These are phyloP conservation scores for Waltergamsia citrina DNA, from an alignment of 2,329 filamentous ascomycete species.

Conservation along the genomic window DNA sequence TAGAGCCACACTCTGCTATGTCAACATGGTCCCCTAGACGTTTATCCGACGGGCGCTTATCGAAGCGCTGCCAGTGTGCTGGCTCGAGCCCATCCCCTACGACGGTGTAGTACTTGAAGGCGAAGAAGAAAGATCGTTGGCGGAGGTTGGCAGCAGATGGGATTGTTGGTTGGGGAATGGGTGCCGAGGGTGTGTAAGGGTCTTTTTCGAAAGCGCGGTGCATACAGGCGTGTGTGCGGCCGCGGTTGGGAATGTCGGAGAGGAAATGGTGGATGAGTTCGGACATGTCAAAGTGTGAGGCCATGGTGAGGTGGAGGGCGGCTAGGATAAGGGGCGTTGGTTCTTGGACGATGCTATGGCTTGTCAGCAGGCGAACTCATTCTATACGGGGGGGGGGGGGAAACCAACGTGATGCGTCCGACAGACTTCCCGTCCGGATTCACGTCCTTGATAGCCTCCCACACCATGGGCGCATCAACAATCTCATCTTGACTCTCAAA, in stretches of 20 bases:
- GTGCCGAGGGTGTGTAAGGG: slow-evolving; percentile 9
- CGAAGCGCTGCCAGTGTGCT: slow-evolving; percentile 49
- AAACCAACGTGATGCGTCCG: slow-evolving; percentile 45
- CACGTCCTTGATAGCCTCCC: slow-evolving; percentile 28
- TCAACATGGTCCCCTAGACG: slow-evolving; percentile 41
- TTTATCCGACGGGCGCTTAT: slow-evolving; percentile 30
- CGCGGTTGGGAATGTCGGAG: slow-evolving; percentile 30
- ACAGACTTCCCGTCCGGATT: slow-evolving; percentile 30
- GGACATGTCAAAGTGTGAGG: slow-evolving; percentile 50
- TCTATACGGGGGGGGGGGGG: background rate
- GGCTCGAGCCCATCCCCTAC: slow-evolving; percentile 45
- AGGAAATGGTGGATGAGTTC: slow-evolving; percentile 47
- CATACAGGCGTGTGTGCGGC: slow-evolving; percentile 36
- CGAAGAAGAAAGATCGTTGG: slow-evolving; percentile 51
- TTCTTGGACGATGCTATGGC: slow-evolving; percentile 44
- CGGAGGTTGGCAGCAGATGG: slow-evolving; percentile 23
- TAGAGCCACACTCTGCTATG: slow-evolving; percentile 47
- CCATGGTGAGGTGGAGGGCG: slow-evolving; percentile 48
- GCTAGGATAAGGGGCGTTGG: slow-evolving; percentile 51
- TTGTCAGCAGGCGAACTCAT: slow-evolving; percentile 4
- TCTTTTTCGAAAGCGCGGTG: slow-evolving; percentile 33
- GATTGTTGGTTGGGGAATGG: slow-evolving; percentile 5
- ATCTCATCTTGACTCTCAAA: slow-evolving; percentile 15
- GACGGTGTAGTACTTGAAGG: slow-evolving; percentile 56
- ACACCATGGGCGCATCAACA: slow-evolving; percentile 29